These are phyloP conservation scores for Dothideomycetes sp. DNA, from an alignment of 2,329 filamentous ascomycete genomes.

Conservation along the genomic window DNA sequence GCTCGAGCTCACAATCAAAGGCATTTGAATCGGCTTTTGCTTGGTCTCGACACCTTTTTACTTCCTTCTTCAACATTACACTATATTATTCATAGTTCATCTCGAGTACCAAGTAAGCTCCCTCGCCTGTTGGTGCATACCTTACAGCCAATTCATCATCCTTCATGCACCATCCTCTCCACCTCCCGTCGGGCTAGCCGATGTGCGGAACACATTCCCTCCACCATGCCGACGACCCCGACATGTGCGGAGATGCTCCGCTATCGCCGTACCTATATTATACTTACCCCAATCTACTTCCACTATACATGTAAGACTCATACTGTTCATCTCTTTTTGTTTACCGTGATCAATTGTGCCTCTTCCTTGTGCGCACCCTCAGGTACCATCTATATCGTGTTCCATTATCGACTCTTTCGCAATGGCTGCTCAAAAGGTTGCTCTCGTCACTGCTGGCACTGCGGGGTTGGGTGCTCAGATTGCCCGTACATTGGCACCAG, in stretches of 20 bases:
- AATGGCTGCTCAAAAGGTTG: conserved; percentile 13
- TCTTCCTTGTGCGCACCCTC: too few species aligned
- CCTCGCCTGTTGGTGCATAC: neutral
- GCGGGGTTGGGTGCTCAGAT: conserved; percentile 38
- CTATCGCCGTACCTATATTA: neutral
- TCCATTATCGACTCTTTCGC: too few species aligned
- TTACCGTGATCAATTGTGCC: too few species aligned
- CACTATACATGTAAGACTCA: too few species aligned
- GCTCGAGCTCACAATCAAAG: too few species aligned
- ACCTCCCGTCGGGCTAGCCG: neutral
- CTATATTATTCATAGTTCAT: too few species aligned
- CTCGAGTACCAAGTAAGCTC: too few species aligned
- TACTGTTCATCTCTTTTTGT: too few species aligned
- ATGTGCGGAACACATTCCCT: neutral
- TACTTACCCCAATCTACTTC: too few species aligned
- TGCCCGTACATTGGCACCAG: conserved; percentile 33
- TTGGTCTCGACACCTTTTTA: too few species aligned
- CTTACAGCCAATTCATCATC: neutral
- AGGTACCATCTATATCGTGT: too few species aligned
- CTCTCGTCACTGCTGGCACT: conserved; percentile 34
- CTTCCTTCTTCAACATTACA: too few species aligned
- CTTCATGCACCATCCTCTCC: neutral
- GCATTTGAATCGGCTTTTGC: conserved; percentile 4
- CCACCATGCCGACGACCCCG: neutral
- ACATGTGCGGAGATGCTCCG: neutral